Conservation (phyloP, 1,284 basidiomycete species). For the Schizopora paradoxa region DNA sequence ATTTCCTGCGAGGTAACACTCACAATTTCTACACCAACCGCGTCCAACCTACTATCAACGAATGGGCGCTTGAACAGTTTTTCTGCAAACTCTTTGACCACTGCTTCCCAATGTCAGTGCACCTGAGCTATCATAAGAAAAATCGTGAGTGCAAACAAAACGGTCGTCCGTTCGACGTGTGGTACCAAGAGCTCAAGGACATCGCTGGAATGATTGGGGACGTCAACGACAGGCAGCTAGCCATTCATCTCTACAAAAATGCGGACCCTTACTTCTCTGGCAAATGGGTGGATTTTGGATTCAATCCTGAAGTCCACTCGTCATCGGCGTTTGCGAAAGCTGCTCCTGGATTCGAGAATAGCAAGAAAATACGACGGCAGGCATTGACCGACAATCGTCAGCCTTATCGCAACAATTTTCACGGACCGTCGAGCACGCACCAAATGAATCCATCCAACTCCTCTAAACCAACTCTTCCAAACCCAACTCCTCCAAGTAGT, state of each 20-base stretch:
- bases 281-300: not conserved
- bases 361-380: not conserved
- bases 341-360: not conserved
- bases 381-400: too few relatives aligned
- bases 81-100: constrained; percentile 9
- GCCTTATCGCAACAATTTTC: too few relatives aligned
- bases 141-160: not conserved
- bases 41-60: not conserved
- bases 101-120: constrained; percentile 3
- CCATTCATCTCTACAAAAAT: not conserved
- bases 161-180: constrained; percentile 1
- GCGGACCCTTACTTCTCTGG: not conserved
- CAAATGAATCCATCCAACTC: too few relatives aligned
- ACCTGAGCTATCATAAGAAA: not conserved
- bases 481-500: too few relatives aligned
- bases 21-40: not conserved
- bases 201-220: not conserved
- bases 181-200: not conserved
- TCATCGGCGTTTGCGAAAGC: not conserved
- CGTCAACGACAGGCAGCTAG: not conserved
- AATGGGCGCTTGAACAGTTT: not conserved
- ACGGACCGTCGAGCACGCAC: too few relatives aligned
- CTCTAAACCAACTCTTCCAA: too few relatives aligned
- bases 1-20: not conserved
- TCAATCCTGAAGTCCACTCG: not conserved